Conservation (phyloP, 2,329 filamentous ascomycete genomes). For the Hansfordia pulvinata region DNA sequence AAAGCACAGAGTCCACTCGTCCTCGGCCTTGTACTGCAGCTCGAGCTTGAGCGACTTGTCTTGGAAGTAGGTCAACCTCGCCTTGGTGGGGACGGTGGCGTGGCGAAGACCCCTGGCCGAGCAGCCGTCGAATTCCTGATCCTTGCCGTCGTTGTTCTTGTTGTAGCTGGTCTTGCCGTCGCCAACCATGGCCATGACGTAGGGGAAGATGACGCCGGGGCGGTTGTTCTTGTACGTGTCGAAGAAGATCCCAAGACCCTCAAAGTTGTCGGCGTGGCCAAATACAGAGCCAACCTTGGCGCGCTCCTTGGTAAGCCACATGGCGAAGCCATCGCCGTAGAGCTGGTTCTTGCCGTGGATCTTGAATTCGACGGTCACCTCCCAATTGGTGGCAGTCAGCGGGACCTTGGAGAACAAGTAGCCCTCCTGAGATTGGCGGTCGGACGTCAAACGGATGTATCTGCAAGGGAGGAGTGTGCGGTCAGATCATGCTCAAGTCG, state of each 20-base stretch:
- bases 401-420: slow-evolving; percentile 93
- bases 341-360: slow-evolving; percentile 81
- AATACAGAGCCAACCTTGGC: slow-evolving; percentile 73
- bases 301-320: slow-evolving; percentile 96
- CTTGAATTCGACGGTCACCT: slow-evolving; percentile 92
- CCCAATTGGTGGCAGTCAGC: slow-evolving; percentile 96
- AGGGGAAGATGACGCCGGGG: slow-evolving; percentile 88
- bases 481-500: slow-evolving; percentile 4
- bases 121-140: slow-evolving; percentile 84
- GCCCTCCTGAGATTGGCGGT: slow-evolving; percentile 79
- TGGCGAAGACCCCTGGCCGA: slow-evolving; percentile 86
- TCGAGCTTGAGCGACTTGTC: slow-evolving; percentile 86
- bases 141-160: slow-evolving; percentile 88
- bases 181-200: slow-evolving; percentile 96
- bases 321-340: slow-evolving; percentile 90
- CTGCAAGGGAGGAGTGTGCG: slow-evolving; percentile 27
- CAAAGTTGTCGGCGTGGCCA: slow-evolving; percentile 75
- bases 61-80: slow-evolving; percentile 88
- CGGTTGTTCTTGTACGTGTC: slow-evolving; percentile 99
- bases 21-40: slow-evolving; percentile 84
- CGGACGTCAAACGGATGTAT: slow-evolving; percentile 85
- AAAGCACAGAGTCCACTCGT: slow-evolving; percentile 85
- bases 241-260: slow-evolving; percentile 89
- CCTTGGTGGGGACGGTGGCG: slow-evolving; percentile 65
- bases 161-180: slow-evolving; percentile 85